These are phyloP conservation scores for Debaryomyces robertsiae DNA, from an alignment of 1,139 yeast species.

Conservation along the genomic window DNA sequence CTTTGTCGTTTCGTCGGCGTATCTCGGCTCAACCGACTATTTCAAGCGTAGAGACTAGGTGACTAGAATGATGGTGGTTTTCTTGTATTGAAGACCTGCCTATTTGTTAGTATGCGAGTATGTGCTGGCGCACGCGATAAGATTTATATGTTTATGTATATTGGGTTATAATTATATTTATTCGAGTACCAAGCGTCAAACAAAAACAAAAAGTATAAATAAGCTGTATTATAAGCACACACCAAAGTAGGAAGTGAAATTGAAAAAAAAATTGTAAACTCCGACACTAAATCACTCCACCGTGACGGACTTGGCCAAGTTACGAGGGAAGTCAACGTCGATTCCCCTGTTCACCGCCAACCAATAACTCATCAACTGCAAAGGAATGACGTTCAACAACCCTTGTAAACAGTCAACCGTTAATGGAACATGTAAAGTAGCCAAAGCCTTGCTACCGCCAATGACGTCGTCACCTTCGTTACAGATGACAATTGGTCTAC, in stretches of 20 bases:
- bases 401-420: conserved; percentile 99
- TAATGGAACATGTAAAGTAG: conserved; percentile 84
- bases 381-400: conserved; percentile 87
- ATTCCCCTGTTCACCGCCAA: conserved; percentile 93
- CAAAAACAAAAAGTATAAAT: background rate
- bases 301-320: conserved; percentile 97
- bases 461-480: conserved; percentile 80
- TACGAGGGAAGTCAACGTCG: conserved; percentile 98
- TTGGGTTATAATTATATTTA: conserved; percentile 3
- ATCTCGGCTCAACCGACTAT: conserved; percentile 71
- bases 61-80: too few species aligned
- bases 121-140: background rate
- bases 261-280: background rate
- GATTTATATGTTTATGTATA: conserved; percentile 5
- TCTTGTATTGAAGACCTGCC: too few species aligned
- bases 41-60: conserved; percentile 53
- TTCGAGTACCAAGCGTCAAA: conserved; percentile 1
- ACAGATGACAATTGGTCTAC: conserved; percentile 92
- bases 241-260: conserved; percentile 1
- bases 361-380: conserved; percentile 97
- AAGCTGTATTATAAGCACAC: background rate
- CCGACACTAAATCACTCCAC: conserved; percentile 63
- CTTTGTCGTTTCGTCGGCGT: conserved; percentile 72
- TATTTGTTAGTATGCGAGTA: background rate
- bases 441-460: conserved; percentile 56